Evolutionary conservation across 1,284 basidiomycete genomes (phyloP).

Genomic region (Fomitopsis schrenkii): DNA sequence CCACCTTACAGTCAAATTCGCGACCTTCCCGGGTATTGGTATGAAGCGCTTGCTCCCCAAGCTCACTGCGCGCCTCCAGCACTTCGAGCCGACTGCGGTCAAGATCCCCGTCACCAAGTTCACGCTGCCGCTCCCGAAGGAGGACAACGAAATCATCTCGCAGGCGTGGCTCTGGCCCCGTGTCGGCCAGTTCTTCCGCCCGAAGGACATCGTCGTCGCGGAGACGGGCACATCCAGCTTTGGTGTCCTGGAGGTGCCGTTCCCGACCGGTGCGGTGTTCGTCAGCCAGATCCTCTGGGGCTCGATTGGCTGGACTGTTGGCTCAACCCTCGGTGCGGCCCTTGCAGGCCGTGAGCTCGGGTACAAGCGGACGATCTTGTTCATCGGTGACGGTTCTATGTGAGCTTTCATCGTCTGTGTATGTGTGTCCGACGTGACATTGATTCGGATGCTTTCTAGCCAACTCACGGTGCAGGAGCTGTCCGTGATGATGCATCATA

Average conservation of each 20-base stretch:
- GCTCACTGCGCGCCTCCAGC: slow-evolving; percentile 52
- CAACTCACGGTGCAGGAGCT: slow-evolving; percentile 76
- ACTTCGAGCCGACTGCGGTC: slow-evolving; percentile 34
- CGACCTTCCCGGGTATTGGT: slow-evolving; percentile 56
- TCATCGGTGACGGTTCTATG: slow-evolving; percentile 84
- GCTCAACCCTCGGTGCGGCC: slow-evolving; percentile 70
- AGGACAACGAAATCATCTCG: slow-evolving; percentile 51
- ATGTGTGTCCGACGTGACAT: background rate
- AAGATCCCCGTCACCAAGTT: slow-evolving; percentile 49
- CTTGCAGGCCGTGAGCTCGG: slow-evolving; percentile 71
- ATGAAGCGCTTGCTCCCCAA: slow-evolving; percentile 74
- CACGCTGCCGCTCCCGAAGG: slow-evolving; percentile 41
- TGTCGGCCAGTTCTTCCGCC: slow-evolving; percentile 73
- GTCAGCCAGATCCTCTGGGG: slow-evolving; percentile 83
- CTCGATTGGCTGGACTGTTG: slow-evolving; percentile 85
- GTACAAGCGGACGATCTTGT: slow-evolving; percentile 72
- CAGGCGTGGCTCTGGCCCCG: slow-evolving; percentile 89
- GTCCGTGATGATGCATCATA: slow-evolving; percentile 70
- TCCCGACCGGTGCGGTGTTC: slow-evolving; percentile 66
- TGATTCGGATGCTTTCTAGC: slow-evolving; percentile 29
- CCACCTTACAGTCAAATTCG: slow-evolving; percentile 67
- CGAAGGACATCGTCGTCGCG: slow-evolving; percentile 76
- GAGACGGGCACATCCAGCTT: slow-evolving; percentile 68
- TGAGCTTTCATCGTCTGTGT: slow-evolving; percentile 28
- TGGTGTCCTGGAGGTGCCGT: slow-evolving; percentile 61